These are phyloP conservation scores for Selaginella tamariscina DNA, from an alignment of 75 land plant species.

Conservation along the genomic window DNA sequence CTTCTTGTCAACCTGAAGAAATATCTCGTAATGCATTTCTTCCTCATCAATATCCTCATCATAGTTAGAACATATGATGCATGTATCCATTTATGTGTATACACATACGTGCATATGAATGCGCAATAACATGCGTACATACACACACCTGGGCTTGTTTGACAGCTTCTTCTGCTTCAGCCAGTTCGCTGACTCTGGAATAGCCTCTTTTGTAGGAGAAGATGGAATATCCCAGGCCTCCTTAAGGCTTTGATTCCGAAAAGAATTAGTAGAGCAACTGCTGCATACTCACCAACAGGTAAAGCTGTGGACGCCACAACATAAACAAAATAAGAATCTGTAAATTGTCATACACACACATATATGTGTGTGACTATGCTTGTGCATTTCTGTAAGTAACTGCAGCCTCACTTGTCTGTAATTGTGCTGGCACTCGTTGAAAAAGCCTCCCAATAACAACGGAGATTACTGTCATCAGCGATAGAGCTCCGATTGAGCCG, in stretches of 20 bases:
- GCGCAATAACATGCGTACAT: neutral
- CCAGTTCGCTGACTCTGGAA: slow-evolving; percentile 56
- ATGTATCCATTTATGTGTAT: too few species aligned
- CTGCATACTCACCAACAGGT: slow-evolving; percentile 97
- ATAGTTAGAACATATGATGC: too few species aligned
- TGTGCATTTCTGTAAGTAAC: neutral
- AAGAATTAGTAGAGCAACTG: slow-evolving; percentile 70
- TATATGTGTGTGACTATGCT: slow-evolving; percentile 1
- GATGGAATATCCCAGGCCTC: slow-evolving; percentile 87
- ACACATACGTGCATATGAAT: too few species aligned
- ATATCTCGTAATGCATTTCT: too few species aligned
- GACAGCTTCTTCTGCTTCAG: slow-evolving; percentile 94
- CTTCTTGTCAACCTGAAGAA: slow-evolving; percentile 44
- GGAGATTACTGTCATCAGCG: slow-evolving; percentile 89
- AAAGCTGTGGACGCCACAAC: slow-evolving; percentile 42
- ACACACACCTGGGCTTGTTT: slow-evolving; percentile 48
- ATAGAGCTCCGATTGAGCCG: slow-evolving; percentile 82
- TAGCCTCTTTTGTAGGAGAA: slow-evolving; percentile 20
- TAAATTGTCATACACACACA: neutral
- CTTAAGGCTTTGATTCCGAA: slow-evolving; percentile 85
- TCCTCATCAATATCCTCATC: too few species aligned
- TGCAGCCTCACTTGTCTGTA: slow-evolving; percentile 71
- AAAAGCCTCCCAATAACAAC: slow-evolving; percentile 87
- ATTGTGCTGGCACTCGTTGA: slow-evolving; percentile 78
- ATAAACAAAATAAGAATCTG: neutral